phyloP scores from a whole-genome alignment of 345 rosid genomes.

The Physaria fendleri region DNA sequence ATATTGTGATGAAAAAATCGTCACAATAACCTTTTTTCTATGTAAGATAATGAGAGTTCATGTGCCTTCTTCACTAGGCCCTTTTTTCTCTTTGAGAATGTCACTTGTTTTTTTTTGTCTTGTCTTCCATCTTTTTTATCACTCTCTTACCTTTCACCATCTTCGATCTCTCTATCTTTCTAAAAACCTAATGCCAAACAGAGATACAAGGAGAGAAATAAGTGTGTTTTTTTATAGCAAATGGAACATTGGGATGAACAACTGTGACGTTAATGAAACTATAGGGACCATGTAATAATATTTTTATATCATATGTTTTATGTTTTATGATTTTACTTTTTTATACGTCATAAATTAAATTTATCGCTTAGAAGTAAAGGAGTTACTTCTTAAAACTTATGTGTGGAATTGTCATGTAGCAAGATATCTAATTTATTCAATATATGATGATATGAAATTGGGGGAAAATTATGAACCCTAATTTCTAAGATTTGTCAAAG shows the following conservation, averaged over 20 bases:
- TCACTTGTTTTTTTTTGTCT: constrained; percentile 64
- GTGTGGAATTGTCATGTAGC: not conserved
- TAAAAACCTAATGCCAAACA: constrained; percentile 1
- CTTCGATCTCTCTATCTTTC: not conserved
- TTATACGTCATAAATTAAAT: not conserved
- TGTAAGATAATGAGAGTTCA: no score
- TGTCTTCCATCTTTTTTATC: constrained; percentile 72
- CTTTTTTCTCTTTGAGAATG: constrained; percentile 59
- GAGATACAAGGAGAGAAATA: no score
- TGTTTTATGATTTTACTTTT: not conserved
- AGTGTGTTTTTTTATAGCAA: not conserved
- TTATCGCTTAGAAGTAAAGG: not conserved
- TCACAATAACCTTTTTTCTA: no score
- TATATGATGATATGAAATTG: not conserved
- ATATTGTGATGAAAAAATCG: no score
- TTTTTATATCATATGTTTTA: not conserved
- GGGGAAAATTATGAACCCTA: no score
- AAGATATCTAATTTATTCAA: not conserved
- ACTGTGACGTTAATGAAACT: not conserved
- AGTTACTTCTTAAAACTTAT: not conserved
- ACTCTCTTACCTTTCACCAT: constrained; percentile 79
- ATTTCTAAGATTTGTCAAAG: no score
- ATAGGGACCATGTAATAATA: no score
- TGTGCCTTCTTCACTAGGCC: constrained; percentile 64
- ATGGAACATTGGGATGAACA: constrained; percentile 12